Conservation (phyloP, 1,139 yeast species). For the Wickerhamomyces sp. region DNA sequence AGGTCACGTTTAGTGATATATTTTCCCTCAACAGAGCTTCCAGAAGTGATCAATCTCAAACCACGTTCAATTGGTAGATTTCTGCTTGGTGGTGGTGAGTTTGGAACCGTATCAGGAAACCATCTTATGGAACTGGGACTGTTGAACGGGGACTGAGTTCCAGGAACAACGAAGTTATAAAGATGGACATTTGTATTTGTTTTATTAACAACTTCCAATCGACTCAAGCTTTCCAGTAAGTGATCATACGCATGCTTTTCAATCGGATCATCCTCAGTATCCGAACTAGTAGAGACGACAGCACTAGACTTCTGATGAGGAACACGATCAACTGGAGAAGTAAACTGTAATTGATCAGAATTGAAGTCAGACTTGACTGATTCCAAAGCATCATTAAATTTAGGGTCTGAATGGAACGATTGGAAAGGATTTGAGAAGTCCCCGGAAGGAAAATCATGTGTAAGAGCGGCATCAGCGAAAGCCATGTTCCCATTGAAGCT, state of each 20-base stretch:
- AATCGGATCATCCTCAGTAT: not conserved
- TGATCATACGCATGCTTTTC: not conserved
- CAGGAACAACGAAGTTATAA: not conserved
- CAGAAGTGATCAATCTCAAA: constrained; percentile 16
- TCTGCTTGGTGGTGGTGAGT: not conserved
- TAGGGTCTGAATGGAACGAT: not conserved
- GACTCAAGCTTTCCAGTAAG: not conserved
- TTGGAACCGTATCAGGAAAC: not conserved
- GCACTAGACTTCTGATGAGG: not conserved
- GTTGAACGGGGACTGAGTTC: not conserved
- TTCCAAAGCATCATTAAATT: not conserved
- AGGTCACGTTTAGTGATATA: not conserved
- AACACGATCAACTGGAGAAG: not conserved
- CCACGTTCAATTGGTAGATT: constrained; percentile 8
- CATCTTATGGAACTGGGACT: not conserved
- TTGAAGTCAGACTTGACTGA: not conserved
- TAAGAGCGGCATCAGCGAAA: not conserved
- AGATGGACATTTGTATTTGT: not conserved
- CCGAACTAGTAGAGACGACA: not conserved
- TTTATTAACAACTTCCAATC: not conserved
- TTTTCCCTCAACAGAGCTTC: constrained; percentile 10
- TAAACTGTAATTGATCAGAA: not conserved
- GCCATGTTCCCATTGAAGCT: not conserved
- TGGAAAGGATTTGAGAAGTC: not conserved
- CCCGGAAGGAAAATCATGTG: not conserved